A percentile compares a stretch with the other conserved stretches of the same genome.
Evolutionary conservation across 345 rosid genomes (phyloP).

Genomic region (Psidium friedrichsthalianum): DNA sequence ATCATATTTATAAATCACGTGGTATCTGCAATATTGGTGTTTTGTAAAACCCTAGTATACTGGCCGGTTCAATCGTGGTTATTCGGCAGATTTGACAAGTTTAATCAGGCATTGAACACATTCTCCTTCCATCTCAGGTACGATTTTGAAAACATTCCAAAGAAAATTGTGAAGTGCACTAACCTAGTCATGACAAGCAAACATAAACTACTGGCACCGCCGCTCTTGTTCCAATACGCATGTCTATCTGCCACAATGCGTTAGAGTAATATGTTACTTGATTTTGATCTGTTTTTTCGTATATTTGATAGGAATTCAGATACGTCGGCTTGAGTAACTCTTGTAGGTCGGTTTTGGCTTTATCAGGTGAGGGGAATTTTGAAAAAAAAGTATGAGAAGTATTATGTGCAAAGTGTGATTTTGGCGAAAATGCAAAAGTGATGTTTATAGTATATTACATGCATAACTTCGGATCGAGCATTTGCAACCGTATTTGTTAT

Average conservation of each 20-base stretch:
- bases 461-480: no score
- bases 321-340: no score
- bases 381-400: no score
- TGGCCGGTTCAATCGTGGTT: neutral
- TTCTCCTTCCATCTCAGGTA: neutral
- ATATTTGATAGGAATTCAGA: no score
- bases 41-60: neutral
- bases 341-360: no score
- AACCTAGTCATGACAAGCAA: slow-evolving; percentile 12
- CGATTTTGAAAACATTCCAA: neutral
- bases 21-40: neutral
- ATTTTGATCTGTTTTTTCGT: no score
- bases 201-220: slow-evolving; percentile 51
- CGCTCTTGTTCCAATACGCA: slow-evolving; percentile 52
- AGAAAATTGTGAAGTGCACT: neutral
- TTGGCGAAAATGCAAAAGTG: no score
- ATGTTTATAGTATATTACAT: no score
- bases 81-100: neutral
- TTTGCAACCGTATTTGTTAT: no score
- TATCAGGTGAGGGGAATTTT: no score
- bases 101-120: neutral
- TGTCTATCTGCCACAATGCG: slow-evolving; percentile 6
- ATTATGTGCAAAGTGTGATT: no score
- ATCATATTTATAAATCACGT: neutral
- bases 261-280: no score